These are phyloP conservation scores for Nemania bipapillata DNA, from an alignment of 2,329 filamentous ascomycete species.

Conservation along the genomic window DNA sequence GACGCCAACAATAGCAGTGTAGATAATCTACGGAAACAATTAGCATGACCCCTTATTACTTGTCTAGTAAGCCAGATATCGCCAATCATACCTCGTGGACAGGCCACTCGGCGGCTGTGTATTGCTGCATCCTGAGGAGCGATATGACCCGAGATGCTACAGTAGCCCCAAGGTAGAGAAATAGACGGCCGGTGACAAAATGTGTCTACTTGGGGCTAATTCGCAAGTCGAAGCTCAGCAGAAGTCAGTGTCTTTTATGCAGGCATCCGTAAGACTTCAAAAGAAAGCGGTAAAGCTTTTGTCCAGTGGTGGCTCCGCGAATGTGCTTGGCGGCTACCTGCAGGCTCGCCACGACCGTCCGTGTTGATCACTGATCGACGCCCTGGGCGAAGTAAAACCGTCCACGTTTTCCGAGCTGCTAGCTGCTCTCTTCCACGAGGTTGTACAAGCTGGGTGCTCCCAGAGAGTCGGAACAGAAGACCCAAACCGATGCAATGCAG, in stretches of 20 bases:
- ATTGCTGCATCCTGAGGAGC: constrained; percentile 55
- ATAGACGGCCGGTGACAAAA: constrained; percentile 29
- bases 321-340: constrained; percentile 34
- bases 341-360: constrained; percentile 21
- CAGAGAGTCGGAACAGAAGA: constrained; percentile 29
- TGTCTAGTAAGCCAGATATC: not conserved
- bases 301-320: constrained; percentile 26
- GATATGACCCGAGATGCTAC: constrained; percentile 17
- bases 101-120: constrained; percentile 61
- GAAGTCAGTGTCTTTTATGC: constrained; percentile 41
- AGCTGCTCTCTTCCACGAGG: constrained; percentile 12
- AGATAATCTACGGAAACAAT: constrained; percentile 73
- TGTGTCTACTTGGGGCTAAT: constrained; percentile 17
- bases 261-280: constrained; percentile 41
- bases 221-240: constrained; percentile 36
- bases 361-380: constrained; percentile 25
- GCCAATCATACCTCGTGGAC: constrained; percentile 57
- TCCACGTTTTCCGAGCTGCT: constrained; percentile 37
- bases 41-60: constrained; percentile 29
- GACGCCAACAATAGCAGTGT: constrained; percentile 80
- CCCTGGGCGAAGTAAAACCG: constrained; percentile 24
- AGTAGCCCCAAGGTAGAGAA: constrained; percentile 15
- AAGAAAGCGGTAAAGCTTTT: constrained; percentile 22
- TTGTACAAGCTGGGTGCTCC: constrained; percentile 22
- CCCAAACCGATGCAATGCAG: constrained; percentile 25